Percentiles rank a stretch among this genome's conserved stretches.
phyloP scores from a whole-genome alignment of 2,329 filamentous ascomycete genomes.

The Xylogone sp. region DNA sequence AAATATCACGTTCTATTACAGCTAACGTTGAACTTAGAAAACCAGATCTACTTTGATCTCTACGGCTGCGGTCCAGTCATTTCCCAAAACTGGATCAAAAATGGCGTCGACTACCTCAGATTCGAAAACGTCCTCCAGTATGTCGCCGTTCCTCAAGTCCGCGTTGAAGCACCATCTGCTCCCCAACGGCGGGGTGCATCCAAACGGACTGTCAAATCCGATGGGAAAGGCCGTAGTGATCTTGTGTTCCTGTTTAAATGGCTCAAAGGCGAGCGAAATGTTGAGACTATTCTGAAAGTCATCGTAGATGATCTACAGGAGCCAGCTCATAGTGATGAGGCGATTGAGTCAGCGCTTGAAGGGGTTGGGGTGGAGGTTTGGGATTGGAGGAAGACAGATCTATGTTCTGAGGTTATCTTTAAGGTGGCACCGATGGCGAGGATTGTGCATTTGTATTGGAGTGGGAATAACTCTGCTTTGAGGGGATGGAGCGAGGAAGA shows the following conservation, averaged over 20 bases:
- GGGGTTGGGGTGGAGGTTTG: constrained; percentile 24
- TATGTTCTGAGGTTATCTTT: constrained; percentile 22
- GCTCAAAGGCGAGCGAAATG: constrained; percentile 19
- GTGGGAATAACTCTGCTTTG: constrained; percentile 30
- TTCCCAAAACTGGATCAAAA: constrained; percentile 10
- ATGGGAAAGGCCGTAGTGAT: constrained; percentile 14
- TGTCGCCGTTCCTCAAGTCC: constrained; percentile 20
- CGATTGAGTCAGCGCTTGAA: constrained; percentile 23
- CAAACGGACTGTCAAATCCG: constrained; percentile 3
- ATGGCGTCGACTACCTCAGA: constrained; percentile 13
- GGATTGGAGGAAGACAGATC: constrained; percentile 28
- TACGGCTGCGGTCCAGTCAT: constrained; percentile 10
- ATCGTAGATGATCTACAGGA: constrained; percentile 23
- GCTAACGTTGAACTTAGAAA: constrained; percentile 9
- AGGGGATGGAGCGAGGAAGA: constrained; percentile 26
- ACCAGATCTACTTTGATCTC: constrained; percentile 24
- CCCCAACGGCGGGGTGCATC: constrained; percentile 6
- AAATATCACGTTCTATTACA: neutral
- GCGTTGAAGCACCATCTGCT: constrained; percentile 1
- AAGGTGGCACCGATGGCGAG: constrained; percentile 11
- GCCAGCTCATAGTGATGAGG: constrained; percentile 25
- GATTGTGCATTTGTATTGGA: constrained; percentile 27
- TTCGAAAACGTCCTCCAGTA: constrained; percentile 26
- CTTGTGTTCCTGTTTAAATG: constrained; percentile 25
- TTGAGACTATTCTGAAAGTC: constrained; percentile 25